These are phyloP conservation scores for Volvariella surrecta DNA, from an alignment of 1,284 basidiomycete genomes.

Conservation along the genomic window DNA sequence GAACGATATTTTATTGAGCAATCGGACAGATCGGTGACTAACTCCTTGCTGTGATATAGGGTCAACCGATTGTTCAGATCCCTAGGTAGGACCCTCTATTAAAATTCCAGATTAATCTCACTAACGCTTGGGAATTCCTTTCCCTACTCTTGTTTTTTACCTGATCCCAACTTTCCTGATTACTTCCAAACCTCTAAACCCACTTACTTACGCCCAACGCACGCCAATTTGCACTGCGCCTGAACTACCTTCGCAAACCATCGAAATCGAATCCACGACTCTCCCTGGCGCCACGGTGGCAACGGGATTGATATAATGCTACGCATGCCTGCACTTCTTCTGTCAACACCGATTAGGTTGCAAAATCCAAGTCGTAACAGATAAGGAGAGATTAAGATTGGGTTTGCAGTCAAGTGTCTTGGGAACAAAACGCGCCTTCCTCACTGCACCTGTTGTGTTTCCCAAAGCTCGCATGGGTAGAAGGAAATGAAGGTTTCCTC, in stretches of 20 bases:
- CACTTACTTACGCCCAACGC: too few species aligned
- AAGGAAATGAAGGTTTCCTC: conserved; percentile 13
- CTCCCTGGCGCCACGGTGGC: too few species aligned
- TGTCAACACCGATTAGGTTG: too few species aligned
- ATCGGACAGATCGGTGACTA: neutral
- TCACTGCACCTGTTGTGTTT: conserved; percentile 72
- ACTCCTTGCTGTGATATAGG: conserved; percentile 19
- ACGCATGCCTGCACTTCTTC: conserved; percentile 3
- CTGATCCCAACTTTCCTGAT: neutral
- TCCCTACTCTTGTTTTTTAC: neutral
- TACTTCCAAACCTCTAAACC: too few species aligned
- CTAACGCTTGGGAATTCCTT: neutral
- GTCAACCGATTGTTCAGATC: conserved; percentile 46
- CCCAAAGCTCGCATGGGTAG: conserved; percentile 51
- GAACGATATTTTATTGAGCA: too few species aligned
- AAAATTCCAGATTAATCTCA: neutral
- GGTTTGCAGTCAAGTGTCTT: conserved; percentile 55
- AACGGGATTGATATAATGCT: conserved; percentile 1
- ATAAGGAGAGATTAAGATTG: conserved; percentile 57
- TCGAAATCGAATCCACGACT: too few species aligned
- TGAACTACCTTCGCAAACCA: neutral
- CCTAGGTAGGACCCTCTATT: conserved; percentile 28
- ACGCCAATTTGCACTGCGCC: neutral
- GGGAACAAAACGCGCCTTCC: conserved; percentile 57
- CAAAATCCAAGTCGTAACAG: conserved; percentile 49